A percentile compares a stretch with the other conserved stretches of the same genome.
Conservation (phyloP, 1,139 yeast species). For the Debaryomyces udenii region DNA sequence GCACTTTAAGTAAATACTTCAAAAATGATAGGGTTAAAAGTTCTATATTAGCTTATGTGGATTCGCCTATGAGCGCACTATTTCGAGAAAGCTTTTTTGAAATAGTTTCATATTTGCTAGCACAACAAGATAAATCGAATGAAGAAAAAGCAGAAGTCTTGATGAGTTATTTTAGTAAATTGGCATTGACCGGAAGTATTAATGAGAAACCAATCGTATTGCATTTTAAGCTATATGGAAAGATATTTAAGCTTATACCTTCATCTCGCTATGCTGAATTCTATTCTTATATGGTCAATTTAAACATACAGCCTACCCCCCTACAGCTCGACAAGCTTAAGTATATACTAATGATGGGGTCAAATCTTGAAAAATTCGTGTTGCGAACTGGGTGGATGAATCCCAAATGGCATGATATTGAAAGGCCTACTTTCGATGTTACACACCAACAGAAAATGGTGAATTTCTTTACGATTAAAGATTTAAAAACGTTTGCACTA, state of each 20-base stretch:
- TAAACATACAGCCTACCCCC: conserved; percentile 35
- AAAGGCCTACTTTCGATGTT: conserved; percentile 20
- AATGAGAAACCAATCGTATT: conserved; percentile 31
- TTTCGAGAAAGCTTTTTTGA: conserved; percentile 23
- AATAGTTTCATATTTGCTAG: conserved; percentile 25
- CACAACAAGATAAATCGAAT: conserved; percentile 15
- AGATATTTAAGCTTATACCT: conserved; percentile 26
- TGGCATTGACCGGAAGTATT: conserved; percentile 26
- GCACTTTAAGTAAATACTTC: conserved; percentile 18
- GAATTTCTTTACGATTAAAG: conserved; percentile 33
- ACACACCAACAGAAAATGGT: conserved; percentile 32
- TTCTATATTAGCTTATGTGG: conserved; percentile 33
- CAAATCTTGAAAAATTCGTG: conserved; percentile 35
- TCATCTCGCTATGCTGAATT: conserved; percentile 26
- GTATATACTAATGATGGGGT: conserved; percentile 29
- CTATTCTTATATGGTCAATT: conserved; percentile 35
- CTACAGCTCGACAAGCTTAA: conserved; percentile 23
- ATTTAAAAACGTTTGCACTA: conserved; percentile 27
- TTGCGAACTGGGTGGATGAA: conserved; percentile 41
- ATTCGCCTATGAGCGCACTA: conserved; percentile 23
- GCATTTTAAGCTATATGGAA: conserved; percentile 20
- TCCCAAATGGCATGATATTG: conserved; percentile 43
- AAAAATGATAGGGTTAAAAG: conserved; percentile 27
- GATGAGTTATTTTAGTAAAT: conserved; percentile 26
- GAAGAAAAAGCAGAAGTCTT: conserved; percentile 24